phyloP scores from a whole-genome alignment of 331 rosid genomes.

The Acacia pycnantha region DNA sequence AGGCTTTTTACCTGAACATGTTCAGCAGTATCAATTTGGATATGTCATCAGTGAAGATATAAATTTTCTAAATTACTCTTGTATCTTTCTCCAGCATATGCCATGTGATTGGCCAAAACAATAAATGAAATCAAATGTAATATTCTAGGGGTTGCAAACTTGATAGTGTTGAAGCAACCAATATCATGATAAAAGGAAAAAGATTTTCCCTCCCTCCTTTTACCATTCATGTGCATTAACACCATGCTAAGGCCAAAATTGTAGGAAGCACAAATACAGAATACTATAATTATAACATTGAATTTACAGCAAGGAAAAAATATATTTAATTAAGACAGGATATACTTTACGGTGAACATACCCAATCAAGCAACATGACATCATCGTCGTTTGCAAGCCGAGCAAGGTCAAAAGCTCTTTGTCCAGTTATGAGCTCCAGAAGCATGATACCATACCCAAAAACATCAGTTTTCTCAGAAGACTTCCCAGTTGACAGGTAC shows the following conservation, averaged over 20 bases:
- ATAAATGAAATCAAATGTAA: not conserved
- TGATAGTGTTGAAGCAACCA: not conserved
- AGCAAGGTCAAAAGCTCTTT: conserved; percentile 84
- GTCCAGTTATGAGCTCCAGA: conserved; percentile 83
- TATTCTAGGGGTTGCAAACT: not conserved
- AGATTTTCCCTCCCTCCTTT: not conserved
- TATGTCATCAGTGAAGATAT: not conserved
- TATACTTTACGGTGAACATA: conserved; percentile 22
- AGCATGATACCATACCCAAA: conserved; percentile 92
- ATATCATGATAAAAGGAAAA: not conserved
- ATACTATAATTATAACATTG: not conserved
- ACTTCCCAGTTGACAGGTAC: conserved; percentile 77
- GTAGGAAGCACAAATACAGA: not conserved
- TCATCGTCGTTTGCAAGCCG: conserved; percentile 89
- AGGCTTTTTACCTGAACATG: conserved; percentile 74
- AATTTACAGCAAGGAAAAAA: not conserved
- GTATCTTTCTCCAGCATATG: not conserved
- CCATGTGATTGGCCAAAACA: not conserved
- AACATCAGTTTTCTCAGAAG: conserved; percentile 83
- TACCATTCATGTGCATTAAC: not conserved
- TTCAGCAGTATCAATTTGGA: conserved; percentile 10
- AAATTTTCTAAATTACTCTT: not conserved
- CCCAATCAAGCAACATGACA: conserved; percentile 93
- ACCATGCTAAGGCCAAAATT: not conserved
- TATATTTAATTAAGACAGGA: not conserved